A percentile compares a stretch with the other conserved stretches of the same genome.
Conservation (phyloP, 2,329 filamentous ascomycete species). For the Davidsoniella eucalypti region DNA sequence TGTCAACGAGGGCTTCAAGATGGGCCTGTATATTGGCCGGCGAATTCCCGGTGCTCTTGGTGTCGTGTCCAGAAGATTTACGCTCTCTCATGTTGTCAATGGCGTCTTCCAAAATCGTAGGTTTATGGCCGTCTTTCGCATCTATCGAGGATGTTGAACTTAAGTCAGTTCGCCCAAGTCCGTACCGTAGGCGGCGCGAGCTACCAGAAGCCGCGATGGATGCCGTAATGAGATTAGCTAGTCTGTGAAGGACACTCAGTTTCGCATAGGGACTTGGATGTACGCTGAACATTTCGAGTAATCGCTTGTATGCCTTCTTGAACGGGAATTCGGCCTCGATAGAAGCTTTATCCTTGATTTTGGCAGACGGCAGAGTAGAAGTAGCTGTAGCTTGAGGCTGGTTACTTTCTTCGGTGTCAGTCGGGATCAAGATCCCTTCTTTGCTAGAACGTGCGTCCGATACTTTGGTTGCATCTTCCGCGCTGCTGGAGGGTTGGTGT, state of each 20-base stretch:
- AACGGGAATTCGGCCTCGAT: constrained; percentile 51
- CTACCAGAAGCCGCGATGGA: constrained; percentile 35
- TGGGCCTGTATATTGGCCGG: constrained; percentile 41
- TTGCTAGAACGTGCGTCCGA: no score
- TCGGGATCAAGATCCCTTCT: not conserved
- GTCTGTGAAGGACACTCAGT: constrained; percentile 63
- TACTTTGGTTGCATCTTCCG: no score
- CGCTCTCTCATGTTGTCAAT: constrained; percentile 49
- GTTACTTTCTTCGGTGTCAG: constrained; percentile 16
- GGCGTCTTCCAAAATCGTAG: constrained; percentile 29
- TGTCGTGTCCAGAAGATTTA: no score
- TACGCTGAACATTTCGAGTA: constrained; percentile 74
- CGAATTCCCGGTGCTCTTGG: not conserved
- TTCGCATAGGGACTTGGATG: constrained; percentile 81
- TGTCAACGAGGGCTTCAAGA: constrained; percentile 45
- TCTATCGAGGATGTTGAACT: constrained; percentile 17
- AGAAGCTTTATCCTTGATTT: no score
- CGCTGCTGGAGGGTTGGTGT: no score
- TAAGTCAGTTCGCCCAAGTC: constrained; percentile 18
- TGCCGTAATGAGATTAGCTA: constrained; percentile 66
- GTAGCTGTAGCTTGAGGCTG: no score
- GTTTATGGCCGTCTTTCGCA: constrained; percentile 14
- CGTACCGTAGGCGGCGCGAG: constrained; percentile 23
- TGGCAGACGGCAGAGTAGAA: constrained; percentile 10
- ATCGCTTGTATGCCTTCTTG: constrained; percentile 57